phyloP scores from a whole-genome alignment of 805 yeast species.

The Candida hungchunana region DNA sequence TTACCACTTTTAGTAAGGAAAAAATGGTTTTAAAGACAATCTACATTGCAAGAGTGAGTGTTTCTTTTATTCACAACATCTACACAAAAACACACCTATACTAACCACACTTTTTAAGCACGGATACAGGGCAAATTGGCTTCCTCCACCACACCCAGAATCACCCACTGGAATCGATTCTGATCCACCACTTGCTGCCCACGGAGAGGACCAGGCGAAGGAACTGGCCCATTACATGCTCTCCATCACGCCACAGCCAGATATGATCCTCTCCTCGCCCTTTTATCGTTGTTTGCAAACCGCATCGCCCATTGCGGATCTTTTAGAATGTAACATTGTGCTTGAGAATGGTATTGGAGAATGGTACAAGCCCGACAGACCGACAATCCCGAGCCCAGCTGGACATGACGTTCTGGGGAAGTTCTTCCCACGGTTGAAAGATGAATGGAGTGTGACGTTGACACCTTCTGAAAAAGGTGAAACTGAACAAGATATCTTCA shows the following conservation, averaged over 20 bases:
- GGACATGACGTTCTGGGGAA: constrained; percentile 40
- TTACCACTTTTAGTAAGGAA: too few species aligned
- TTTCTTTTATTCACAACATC: too few species aligned
- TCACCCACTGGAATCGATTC: constrained; percentile 87
- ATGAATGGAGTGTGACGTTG: constrained; percentile 49
- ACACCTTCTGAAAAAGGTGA: constrained; percentile 72
- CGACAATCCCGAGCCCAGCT: constrained; percentile 68
- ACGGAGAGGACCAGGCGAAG: constrained; percentile 83
- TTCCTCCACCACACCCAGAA: constrained; percentile 63
- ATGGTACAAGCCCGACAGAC: constrained; percentile 77
- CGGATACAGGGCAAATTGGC: constrained; percentile 90
- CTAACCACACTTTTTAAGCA: constrained; percentile 45
- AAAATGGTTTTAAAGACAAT: constrained; percentile 51
- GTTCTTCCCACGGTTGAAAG: constrained; percentile 49
- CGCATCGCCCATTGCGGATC: constrained; percentile 60
- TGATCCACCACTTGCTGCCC: constrained; percentile 84
- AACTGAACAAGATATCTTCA: constrained; percentile 61
- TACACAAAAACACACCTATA: background rate
- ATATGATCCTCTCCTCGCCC: constrained; percentile 73
- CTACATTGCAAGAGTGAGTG: constrained; percentile 54
- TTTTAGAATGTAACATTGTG: constrained; percentile 51
- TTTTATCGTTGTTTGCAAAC: constrained; percentile 90
- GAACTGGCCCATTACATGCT: constrained; percentile 65
- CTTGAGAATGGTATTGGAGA: constrained; percentile 88
- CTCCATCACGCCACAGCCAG: constrained; percentile 54